Evolutionary conservation across 2,329 filamentous ascomycete genomes (phyloP).

Genomic region (Aspergillus amoenus): DNA sequence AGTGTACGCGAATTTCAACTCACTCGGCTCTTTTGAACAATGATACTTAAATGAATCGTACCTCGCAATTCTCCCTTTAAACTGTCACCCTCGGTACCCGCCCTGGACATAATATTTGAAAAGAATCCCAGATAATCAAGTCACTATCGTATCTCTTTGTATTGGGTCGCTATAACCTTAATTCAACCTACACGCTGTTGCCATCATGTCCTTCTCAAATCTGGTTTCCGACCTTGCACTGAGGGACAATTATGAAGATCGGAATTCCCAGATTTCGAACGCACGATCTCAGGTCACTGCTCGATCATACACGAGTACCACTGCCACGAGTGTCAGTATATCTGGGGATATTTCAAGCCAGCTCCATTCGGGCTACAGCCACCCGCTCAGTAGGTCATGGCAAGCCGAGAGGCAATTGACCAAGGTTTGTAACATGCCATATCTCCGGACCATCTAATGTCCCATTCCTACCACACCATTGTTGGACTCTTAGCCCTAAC

Average conservation of each 20-base stretch:
- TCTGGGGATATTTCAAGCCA: slow-evolving; percentile 74
- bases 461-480: background rate
- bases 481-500: background rate
- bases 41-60: background rate
- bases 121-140: background rate
- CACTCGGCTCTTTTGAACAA: background rate
- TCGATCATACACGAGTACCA: slow-evolving; percentile 47
- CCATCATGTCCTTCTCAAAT: slow-evolving; percentile 50
- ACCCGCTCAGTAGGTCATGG: slow-evolving; percentile 76
- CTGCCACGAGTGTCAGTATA: slow-evolving; percentile 53
- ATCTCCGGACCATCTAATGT: background rate
- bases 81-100: background rate
- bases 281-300: slow-evolving; percentile 40
- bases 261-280: slow-evolving; percentile 44
- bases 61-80: no score
- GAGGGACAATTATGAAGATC: slow-evolving; percentile 45
- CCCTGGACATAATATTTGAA: background rate
- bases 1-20: background rate
- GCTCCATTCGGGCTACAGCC: slow-evolving; percentile 78
- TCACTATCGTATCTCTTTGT: background rate
- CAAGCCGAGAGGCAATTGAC: slow-evolving; percentile 82
- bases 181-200: background rate
- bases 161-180: background rate
- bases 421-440: slow-evolving; percentile 57
- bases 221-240: slow-evolving; percentile 52